Evolutionary conservation across 208 protist species (phyloP), one percentile per base, ranked within the genome.

Genomic region (Crithidia mellificae): DNA sequence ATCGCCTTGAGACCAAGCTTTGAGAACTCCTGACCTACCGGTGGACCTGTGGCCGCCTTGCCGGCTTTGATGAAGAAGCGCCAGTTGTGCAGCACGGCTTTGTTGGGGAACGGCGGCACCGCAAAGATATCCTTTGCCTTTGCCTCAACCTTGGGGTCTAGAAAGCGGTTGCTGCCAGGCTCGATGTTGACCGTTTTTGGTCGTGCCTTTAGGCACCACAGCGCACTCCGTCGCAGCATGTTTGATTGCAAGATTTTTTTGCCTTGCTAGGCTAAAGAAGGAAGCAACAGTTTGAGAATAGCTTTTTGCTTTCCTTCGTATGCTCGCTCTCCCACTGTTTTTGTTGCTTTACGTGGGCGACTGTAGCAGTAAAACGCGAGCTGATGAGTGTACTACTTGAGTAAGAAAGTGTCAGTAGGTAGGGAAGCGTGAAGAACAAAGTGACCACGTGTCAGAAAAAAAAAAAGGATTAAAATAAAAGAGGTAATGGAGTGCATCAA

Each of bases 21-120:
- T 32, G 89, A 90, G 68, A 96, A 95, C 70, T 94, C 85, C 65
- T 94, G 91, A n/a, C 91, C 91, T 8, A 96, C 85, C 51, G 91
- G 91, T 15, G 91, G 91, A 8, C 89, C 91, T 22, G 91, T 94
- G 25, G 84, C 83, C 20, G 91, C 91, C 74, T 95, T 93, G 67
- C 91, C 91, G 15, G 91, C 85, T 50, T 85, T 87, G 41, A 96
- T 87, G 55, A 94, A 93, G 70, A 95, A 93, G n/a, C 91, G 83
- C 84, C 84, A 96, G 82, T 96, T 96, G 72, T 92, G 87, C 64
- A 96, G 63, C 49, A 93, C 89, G 29, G 68, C 36, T 71, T 95
- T 94, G 66, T 81, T 82, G n/a, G 87, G 90, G 71, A 91, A 93
- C 11, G 74, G 67, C 2, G 84, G 84, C 20, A 85, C 80, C 30